Evolutionary conservation across 169 alveolate genomes (phyloP), one percentile per base, ranked within the genome.

Genomic region (Perkinsus olseni): DNA sequence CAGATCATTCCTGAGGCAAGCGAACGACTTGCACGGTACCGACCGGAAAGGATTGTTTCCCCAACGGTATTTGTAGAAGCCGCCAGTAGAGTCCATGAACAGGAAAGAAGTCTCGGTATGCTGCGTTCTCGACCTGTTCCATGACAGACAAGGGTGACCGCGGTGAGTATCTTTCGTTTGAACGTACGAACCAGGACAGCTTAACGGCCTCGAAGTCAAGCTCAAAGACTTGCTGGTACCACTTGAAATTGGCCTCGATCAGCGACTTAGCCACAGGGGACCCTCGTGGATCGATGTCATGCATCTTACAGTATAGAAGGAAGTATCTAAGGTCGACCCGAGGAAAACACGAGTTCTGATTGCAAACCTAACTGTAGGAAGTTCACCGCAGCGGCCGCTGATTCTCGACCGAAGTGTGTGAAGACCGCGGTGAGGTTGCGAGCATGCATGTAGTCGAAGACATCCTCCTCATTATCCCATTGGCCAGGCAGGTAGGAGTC

Each of bases 181-280:
- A 45, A 45, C 62, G 6, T 45, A 45, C 62, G 36, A 91, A 91
- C 92, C 92, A 91, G 36, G 92, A 48, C 37, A 91, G 92, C 38
- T 91, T 38, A n/a, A 91, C 74, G 38, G 40, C 40, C 74, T 91
- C 92, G 92, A 91, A 38, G 74, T 91, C 92, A 38, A n/a, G 21
- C 92, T 38, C 40, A 50, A 91, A 38, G 74, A 48, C 38, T 50
- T 91, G 92, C 92, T 91, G 92, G 62, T 91, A 91, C 92, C 92
- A 91, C 62, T 91, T 91, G 74, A 39, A 91, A 34, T 91, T 91
- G 3, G 38, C 24, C 24, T 91, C 92, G 24, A 91, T 48, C 62
- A 91, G 51, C 38, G 92, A 37, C 92, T 39, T 48, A 48, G 40
- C 74, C 21, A 91, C 24, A 20, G 28, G 24, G 20, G 92, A 38